These are phyloP conservation scores for Gossypium stocksii DNA, from an alignment of 345 rosid species.

Conservation along the genomic window DNA sequence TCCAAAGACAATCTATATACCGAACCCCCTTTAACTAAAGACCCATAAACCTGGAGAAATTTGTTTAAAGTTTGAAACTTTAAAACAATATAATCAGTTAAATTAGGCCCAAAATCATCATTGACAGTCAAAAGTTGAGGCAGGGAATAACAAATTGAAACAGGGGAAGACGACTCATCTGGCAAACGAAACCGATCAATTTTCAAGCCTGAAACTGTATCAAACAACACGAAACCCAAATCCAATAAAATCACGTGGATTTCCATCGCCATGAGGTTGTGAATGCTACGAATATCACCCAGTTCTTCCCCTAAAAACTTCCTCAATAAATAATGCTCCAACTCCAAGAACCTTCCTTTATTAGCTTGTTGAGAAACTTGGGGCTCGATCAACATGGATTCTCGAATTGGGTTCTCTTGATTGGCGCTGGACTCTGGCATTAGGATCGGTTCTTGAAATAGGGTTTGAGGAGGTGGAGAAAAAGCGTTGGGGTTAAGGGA, in stretches of 20 bases:
- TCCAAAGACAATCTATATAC: slow-evolving; percentile 40
- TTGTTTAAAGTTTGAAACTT: slow-evolving; percentile 46
- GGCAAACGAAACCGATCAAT: slow-evolving; percentile 41
- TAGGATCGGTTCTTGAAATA: neutral
- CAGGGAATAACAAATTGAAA: slow-evolving; percentile 53
- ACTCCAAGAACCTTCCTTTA: slow-evolving; percentile 15
- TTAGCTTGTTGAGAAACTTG: neutral
- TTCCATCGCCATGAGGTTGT: slow-evolving; percentile 41
- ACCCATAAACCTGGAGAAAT: slow-evolving; percentile 55
- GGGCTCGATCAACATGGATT: neutral
- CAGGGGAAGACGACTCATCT: slow-evolving; percentile 34
- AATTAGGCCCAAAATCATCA: slow-evolving; percentile 12
- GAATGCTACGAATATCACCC: slow-evolving; percentile 29
- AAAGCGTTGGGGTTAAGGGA: slow-evolving; percentile 32
- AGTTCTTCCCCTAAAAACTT: slow-evolving; percentile 44
- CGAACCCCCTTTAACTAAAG: slow-evolving; percentile 28
- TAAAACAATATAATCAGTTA: slow-evolving; percentile 34
- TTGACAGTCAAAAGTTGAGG: slow-evolving; percentile 33
- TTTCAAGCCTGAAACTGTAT: slow-evolving; percentile 32
- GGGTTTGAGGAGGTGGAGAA: neutral
- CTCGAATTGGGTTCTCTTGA: slow-evolving; percentile 4
- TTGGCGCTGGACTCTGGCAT: slow-evolving; percentile 3
- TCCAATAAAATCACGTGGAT: slow-evolving; percentile 70
- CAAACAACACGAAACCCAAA: slow-evolving; percentile 52
- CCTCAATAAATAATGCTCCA: slow-evolving; percentile 60